phyloP scores from a whole-genome alignment of 2,329 filamentous ascomycete genomes.

The Kalmusia sp. region DNA sequence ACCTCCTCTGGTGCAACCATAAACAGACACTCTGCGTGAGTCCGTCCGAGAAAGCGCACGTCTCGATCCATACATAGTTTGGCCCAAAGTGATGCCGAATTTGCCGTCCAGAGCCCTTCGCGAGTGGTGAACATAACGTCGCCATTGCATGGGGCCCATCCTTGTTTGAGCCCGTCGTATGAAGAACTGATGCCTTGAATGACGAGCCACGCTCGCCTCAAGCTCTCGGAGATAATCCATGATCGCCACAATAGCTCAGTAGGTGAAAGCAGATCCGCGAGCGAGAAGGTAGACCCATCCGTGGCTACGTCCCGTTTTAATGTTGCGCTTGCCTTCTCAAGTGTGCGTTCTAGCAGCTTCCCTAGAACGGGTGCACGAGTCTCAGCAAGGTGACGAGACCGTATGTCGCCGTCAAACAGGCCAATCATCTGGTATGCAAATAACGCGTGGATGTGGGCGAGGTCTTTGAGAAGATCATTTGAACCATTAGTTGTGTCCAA shows the following conservation, averaged over 20 bases:
- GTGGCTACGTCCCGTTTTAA: background rate
- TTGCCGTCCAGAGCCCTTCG: conserved; percentile 16
- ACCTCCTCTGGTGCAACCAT: conserved; percentile 8
- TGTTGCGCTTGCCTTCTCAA: conserved; percentile 1
- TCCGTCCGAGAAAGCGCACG: conserved; percentile 13
- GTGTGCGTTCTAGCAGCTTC: background rate
- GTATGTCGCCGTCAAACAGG: conserved; percentile 60
- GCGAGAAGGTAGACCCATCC: background rate
- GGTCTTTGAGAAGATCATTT: conserved; percentile 10
- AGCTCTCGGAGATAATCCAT: conserved; percentile 21
- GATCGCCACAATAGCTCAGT: conserved; percentile 10
- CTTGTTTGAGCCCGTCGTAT: conserved; percentile 13
- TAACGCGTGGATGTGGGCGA: conserved; percentile 48
- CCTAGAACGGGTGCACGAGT: conserved; percentile 16
- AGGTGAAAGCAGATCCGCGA: background rate
- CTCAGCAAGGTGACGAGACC: conserved; percentile 50
- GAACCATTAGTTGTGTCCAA: background rate
- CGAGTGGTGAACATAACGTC: conserved; percentile 17
- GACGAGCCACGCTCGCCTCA: conserved; percentile 19
- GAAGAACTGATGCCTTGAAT: background rate
- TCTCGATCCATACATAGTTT: conserved; percentile 8
- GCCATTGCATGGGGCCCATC: conserved; percentile 15
- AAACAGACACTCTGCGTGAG: conserved; percentile 10
- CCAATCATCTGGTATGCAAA: conserved; percentile 59
- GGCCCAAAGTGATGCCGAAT: conserved; percentile 6